Evolutionary conservation across 495 filamentous ascomycete genomes (phyloP), one percentile per base, ranked within the genome.

Genomic region (Haplographium delicatum): DNA sequence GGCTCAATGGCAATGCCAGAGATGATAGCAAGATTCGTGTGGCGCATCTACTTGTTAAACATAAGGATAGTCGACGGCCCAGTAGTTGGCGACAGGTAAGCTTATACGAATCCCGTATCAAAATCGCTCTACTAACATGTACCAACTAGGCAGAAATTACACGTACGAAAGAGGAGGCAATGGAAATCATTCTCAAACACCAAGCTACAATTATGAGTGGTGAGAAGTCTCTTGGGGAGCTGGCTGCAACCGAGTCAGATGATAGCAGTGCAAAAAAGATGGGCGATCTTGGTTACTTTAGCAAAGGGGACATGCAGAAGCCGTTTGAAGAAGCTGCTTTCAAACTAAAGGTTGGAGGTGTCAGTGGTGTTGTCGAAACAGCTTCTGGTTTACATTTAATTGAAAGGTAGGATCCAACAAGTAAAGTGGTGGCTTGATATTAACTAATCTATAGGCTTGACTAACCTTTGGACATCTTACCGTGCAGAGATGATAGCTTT

Each of bases 261-360:
- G 96, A 91, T 68, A 93, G 85, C 69, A 95, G 88, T 62, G 89
- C 91, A 2, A 80, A 88, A 56, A 98, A 96, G 77, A 81, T 82
- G 59, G 93, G 93, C 24, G 94, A 97, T 69, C 72, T 98, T 75
- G 93, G 93, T 1, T 96, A 89, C 66, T 98, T 98, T 62, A 89
- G 88, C 19, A 81, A 70, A 48, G 86, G 88, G 4, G 93, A 98
- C 59, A 98, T 98, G 93, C 93, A 98, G 62, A 95, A 91, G 73
- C 91, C 96, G 69, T 98, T 98, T 57, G 93, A 97, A 67, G 89
- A 96, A 25, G 89, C 90, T 0, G 85, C 91, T 4, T 97, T 97
- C 71, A 82, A 82, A 11, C 69, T 98, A 25, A 79, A 89, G 63
- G 82, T 82, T 0, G 89, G 89, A 18, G 82, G 96, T 65, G 80